Evolutionary conservation across 768 basidiomycete species (phyloP).

Genomic region (Boletus reticulatus): DNA sequence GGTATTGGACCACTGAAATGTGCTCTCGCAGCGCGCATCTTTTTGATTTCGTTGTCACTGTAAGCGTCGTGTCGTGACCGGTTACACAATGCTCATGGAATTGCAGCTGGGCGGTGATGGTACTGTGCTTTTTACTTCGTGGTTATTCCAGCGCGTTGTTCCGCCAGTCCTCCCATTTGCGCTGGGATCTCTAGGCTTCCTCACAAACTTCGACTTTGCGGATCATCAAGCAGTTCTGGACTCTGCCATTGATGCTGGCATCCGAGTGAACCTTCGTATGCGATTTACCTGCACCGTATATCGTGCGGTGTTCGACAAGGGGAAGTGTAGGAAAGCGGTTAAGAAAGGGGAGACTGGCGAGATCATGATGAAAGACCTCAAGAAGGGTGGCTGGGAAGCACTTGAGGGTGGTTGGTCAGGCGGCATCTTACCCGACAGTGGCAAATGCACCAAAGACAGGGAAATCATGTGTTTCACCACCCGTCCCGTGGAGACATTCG

Average conservation of each 20-base stretch:
- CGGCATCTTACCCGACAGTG: constrained; percentile 41
- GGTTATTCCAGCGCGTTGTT: constrained; percentile 97
- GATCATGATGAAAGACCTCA: constrained; percentile 93
- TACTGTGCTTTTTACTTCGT: constrained; percentile 97
- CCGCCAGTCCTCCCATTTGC: constrained; percentile 99
- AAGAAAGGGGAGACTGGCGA: constrained; percentile 94
- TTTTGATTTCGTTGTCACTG: constrained; percentile 97
- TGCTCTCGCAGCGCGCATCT: constrained; percentile 87
- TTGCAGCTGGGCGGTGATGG: constrained; percentile 94
- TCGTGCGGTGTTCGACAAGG: constrained; percentile 78
- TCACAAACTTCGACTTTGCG: constrained; percentile 93
- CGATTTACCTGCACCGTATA: constrained; percentile 99
- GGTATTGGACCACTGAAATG: constrained; percentile 98
- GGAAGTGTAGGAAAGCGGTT: constrained; percentile 72
- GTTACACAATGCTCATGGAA: constrained; percentile 10
- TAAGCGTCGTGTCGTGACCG: constrained; percentile 38
- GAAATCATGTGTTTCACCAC: constrained; percentile 99
- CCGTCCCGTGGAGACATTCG: constrained; percentile 91
- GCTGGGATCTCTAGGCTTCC: constrained; percentile 94
- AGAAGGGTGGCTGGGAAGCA: constrained; percentile 93
- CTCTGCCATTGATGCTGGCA: constrained; percentile 85
- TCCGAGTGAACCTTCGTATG: constrained; percentile 98
- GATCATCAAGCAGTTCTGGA: constrained; percentile 86
- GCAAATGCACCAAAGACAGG: constrained; percentile 71
- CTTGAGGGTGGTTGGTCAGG: constrained; percentile 76